Evolutionary conservation across 1,139 yeast species (phyloP).

Genomic region (Geotrichum carabidarum): DNA sequence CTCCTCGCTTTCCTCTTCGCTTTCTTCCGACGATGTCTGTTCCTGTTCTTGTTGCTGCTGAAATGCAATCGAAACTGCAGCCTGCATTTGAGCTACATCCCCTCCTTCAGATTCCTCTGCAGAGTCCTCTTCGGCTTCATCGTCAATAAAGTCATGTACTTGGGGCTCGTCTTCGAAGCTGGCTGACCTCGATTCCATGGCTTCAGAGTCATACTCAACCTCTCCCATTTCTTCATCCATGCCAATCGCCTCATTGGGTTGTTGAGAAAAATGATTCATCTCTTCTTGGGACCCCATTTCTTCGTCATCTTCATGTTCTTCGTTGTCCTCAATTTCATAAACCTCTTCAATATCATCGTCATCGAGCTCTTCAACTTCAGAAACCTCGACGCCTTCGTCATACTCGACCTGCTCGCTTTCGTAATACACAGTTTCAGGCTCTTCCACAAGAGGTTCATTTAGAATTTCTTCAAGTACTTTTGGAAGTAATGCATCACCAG

Average conservation of each 20-base stretch:
- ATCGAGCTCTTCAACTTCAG: neutral
- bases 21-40: neutral
- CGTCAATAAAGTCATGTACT: neutral
- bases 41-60: neutral
- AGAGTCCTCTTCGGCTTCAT: neutral
- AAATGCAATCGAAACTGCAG: neutral
- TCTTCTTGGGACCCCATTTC: slow-evolving; percentile 15
- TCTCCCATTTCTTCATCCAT: too few species aligned
- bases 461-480: neutral
- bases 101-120: neutral
- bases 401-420: neutral
- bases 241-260: too few species aligned
- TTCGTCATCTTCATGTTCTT: neutral
- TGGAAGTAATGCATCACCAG: neutral
- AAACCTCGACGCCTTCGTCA: neutral
- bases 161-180: neutral
- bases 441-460: neutral
- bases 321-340: neutral
- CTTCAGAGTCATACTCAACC: too few species aligned
- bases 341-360: neutral
- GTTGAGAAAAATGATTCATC: slow-evolving; percentile 6
- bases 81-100: neutral
- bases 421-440: neutral
- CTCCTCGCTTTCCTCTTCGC: neutral
- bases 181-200: too few species aligned